phyloP scores from a whole-genome alignment of 441 rosid genomes.

The Omphalea diandra region DNA sequence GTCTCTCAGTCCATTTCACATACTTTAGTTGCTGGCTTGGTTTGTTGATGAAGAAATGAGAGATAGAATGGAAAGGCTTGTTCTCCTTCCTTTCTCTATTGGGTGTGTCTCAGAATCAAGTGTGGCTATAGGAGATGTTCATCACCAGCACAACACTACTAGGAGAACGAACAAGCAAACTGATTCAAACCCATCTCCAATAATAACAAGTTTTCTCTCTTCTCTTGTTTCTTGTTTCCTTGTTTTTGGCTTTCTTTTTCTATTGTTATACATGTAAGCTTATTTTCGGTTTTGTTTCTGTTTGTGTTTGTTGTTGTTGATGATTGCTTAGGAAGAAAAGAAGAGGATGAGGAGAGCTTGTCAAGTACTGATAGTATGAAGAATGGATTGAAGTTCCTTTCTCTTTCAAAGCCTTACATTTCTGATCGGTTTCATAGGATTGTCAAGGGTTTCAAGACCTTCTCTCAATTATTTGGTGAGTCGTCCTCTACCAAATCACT shows the following conservation, averaged over 20 bases:
- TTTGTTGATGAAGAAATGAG: slow-evolving; percentile 51
- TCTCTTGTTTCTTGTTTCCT: neutral
- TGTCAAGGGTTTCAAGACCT: slow-evolving; percentile 59
- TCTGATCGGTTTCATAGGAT: slow-evolving; percentile 67
- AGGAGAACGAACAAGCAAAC: slow-evolving; percentile 28
- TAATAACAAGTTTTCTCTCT: slow-evolving; percentile 38
- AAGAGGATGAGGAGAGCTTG: slow-evolving; percentile 58
- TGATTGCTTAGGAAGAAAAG: slow-evolving; percentile 33
- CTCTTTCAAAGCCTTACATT: slow-evolving; percentile 62
- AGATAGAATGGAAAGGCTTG: slow-evolving; percentile 88
- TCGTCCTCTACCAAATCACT: too few species aligned
- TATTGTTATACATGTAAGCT: too few species aligned
- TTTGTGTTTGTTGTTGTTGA: slow-evolving; percentile 3
- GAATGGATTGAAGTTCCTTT: slow-evolving; percentile 38
- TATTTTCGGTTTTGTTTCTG: neutral
- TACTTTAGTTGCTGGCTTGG: neutral
- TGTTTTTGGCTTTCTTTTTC: neutral
- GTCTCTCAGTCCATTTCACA: neutral
- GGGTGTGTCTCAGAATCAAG: slow-evolving; percentile 95
- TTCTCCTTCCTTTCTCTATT: slow-evolving; percentile 80
- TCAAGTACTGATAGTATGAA: slow-evolving; percentile 49
- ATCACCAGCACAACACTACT: slow-evolving; percentile 27
- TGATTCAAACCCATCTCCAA: slow-evolving; percentile 27
- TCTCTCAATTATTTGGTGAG: slow-evolving; percentile 76
- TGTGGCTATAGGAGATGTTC: slow-evolving; percentile 59